Evolutionary conservation across 2,329 filamentous ascomycete genomes (phyloP).

Genomic region (Aspergillus ochraceus): DNA sequence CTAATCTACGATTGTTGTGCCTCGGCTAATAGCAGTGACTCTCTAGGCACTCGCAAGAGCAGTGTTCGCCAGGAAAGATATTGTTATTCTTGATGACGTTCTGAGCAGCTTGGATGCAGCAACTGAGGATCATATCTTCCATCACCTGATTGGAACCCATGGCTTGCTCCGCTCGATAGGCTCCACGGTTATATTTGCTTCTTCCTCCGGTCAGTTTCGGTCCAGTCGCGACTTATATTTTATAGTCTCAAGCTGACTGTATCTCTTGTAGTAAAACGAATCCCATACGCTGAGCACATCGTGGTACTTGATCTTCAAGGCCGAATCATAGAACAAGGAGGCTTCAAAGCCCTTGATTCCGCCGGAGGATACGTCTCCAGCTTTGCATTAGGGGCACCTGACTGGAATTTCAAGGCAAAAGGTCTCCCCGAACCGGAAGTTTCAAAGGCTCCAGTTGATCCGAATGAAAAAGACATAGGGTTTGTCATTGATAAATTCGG

Average conservation of each 20-base stretch:
- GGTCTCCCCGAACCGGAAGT: constrained; percentile 12
- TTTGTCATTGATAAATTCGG: constrained; percentile 29
- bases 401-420: constrained; percentile 30
- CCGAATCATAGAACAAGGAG: constrained; percentile 43
- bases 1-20: background rate
- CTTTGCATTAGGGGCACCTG: constrained; percentile 34
- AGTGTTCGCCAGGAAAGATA: constrained; percentile 50
- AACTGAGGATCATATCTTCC: constrained; percentile 52
- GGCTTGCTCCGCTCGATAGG: constrained; percentile 46
- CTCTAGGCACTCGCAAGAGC: constrained; percentile 51
- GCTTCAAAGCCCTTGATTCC: constrained; percentile 36
- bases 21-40: background rate
- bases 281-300: constrained; percentile 45
- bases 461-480: constrained; percentile 15
- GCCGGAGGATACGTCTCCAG: constrained; percentile 43
- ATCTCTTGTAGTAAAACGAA: constrained; percentile 32
- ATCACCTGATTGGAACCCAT: constrained; percentile 46
- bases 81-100: constrained; percentile 53
- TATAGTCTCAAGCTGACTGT: background rate
- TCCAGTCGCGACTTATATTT: background rate
- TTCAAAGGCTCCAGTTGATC: constrained; percentile 5
- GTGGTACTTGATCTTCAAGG: constrained; percentile 41
- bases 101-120: constrained; percentile 53
- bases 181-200: constrained; percentile 42
- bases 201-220: constrained; percentile 31